phyloP scores from a whole-genome alignment of 129 eudicot species.

The Flaveria trinervia region DNA sequence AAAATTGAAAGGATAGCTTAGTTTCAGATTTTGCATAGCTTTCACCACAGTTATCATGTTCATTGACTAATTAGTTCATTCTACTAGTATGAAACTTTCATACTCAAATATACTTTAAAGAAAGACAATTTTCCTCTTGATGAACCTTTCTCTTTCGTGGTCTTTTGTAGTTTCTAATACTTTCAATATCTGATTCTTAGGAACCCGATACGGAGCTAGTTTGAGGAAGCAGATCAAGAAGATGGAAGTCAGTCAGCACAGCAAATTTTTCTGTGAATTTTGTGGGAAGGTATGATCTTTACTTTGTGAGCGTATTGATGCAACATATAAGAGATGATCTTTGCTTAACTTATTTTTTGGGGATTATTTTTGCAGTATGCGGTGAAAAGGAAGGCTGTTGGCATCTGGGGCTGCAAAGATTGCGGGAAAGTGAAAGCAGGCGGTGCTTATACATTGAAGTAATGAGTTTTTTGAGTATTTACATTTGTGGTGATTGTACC shows the following conservation, averaged over 20 bases:
- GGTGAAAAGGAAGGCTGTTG: constrained; percentile 85
- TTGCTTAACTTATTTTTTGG: too few species aligned
- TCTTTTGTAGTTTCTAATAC: constrained; percentile 13
- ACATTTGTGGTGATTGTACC: background rate
- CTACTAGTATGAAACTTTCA: background rate
- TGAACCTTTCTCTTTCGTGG: background rate
- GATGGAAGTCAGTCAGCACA: constrained; percentile 89
- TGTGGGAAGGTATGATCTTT: constrained; percentile 63
- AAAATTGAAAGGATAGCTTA: background rate
- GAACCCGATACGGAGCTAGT: constrained; percentile 96
- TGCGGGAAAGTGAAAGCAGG: constrained; percentile 94
- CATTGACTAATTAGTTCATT: background rate
- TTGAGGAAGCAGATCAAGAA: constrained; percentile 89
- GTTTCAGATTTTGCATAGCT: background rate
- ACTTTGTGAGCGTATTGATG: background rate
- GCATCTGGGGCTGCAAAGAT: constrained; percentile 98
- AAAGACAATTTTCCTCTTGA: too few species aligned
- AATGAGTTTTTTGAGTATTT: constrained; percentile 8
- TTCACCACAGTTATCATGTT: background rate
- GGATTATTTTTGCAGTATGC: constrained; percentile 51
- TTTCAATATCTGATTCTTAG: constrained; percentile 33
- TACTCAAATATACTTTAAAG: too few species aligned
- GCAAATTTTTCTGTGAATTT: constrained; percentile 84
- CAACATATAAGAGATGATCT: background rate
- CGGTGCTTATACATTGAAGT: constrained; percentile 90